These are phyloP conservation scores for Sindora glabra DNA, from an alignment of 306 rosid genomes.

Conservation along the genomic window DNA sequence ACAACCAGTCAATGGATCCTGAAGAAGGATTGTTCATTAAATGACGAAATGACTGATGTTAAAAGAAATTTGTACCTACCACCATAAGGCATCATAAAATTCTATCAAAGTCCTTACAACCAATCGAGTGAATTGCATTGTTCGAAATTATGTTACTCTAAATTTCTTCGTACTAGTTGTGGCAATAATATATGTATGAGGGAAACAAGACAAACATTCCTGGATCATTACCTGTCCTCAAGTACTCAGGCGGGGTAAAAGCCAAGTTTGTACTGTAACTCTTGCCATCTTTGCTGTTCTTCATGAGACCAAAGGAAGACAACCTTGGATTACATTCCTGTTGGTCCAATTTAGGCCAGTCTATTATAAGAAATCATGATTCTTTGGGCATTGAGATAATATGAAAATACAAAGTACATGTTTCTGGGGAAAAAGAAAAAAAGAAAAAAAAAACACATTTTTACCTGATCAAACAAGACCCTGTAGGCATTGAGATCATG, in stretches of 20 bases:
- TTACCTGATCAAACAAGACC: constrained; percentile 74
- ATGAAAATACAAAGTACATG: background rate
- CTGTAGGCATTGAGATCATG: constrained; percentile 93
- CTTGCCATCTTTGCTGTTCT: constrained; percentile 94
- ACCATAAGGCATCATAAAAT: too few relatives aligned
- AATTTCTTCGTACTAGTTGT: too few relatives aligned
- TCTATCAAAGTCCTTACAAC: too few relatives aligned
- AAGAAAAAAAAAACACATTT: background rate
- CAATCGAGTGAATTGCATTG: too few relatives aligned
- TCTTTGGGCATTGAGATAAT: background rate
- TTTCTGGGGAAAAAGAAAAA: too few relatives aligned
- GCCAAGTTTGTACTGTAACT: constrained; percentile 96
- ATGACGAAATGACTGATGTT: too few relatives aligned
- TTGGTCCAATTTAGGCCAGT: constrained; percentile 3
- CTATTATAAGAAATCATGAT: constrained; percentile 11
- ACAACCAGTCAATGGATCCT: too few relatives aligned
- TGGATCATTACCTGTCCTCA: constrained; percentile 59
- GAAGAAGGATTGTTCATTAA: too few relatives aligned
- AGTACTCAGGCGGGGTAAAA: constrained; percentile 90
- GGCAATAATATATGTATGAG: background rate
- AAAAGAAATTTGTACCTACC: too few relatives aligned
- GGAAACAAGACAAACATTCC: background rate
- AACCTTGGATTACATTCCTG: constrained; percentile 94
- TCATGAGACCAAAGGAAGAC: constrained; percentile 94
- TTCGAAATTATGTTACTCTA: too few relatives aligned